Evolutionary conservation across 306 rosid species (phyloP).

Genomic region (Gastrolobium bilobum): DNA sequence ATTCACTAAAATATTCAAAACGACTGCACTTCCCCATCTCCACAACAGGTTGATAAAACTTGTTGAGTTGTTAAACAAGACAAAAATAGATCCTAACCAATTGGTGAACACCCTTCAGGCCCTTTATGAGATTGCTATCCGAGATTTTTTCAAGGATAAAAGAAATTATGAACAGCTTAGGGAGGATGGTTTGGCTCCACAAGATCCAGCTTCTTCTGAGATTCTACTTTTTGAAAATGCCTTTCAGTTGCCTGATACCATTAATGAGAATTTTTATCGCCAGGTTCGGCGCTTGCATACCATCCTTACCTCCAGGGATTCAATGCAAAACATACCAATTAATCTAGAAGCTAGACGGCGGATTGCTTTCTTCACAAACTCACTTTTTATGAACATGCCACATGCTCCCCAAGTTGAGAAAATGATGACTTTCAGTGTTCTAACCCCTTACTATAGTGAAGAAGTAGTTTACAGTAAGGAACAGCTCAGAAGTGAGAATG

Average conservation of each 20-base stretch:
- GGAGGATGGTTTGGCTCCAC: constrained; percentile 82
- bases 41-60: constrained; percentile 75
- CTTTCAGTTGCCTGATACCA: constrained; percentile 60
- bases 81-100: constrained; percentile 55
- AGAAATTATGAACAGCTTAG: constrained; percentile 65
- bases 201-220: constrained; percentile 56
- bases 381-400: constrained; percentile 94
- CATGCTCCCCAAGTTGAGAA: constrained; percentile 97
- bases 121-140: constrained; percentile 76
- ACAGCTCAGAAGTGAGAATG: constrained; percentile 87
- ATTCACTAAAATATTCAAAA: constrained; percentile 79
- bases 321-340: constrained; percentile 79
- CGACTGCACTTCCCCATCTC: constrained; percentile 74
- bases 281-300: constrained; percentile 87
- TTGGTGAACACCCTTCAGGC: constrained; percentile 86
- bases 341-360: constrained; percentile 94
- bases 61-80: constrained; percentile 68
- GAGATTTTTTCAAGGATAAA: constrained; percentile 82
- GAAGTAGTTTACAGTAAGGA: constrained; percentile 83
- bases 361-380: constrained; percentile 88
- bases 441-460: constrained; percentile 93
- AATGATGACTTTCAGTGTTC: constrained; percentile 95
- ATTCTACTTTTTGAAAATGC: constrained; percentile 78
- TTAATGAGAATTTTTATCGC: constrained; percentile 63
- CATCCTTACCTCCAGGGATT: constrained; percentile 85